A percentile compares a stretch with the other conserved stretches of the same genome.
Evolutionary conservation across 306 rosid species (phyloP).

Genomic region (Citrullus colocynthis): DNA sequence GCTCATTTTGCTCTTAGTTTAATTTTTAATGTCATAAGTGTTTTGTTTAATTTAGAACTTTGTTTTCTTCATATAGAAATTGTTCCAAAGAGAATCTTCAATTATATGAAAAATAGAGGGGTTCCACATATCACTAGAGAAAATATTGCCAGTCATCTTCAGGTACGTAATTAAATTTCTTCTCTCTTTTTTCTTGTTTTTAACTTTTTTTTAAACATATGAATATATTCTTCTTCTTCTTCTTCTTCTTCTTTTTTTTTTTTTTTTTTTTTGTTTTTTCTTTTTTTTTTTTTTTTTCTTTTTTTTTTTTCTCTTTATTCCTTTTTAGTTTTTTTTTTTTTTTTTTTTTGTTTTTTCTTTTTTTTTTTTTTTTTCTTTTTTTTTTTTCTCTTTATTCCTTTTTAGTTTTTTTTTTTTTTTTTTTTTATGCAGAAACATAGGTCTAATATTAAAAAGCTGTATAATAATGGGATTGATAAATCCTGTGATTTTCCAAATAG

Average conservation of each 20-base stretch:
- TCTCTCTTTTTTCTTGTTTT: too few species aligned
- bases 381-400: too few species aligned
- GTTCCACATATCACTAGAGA: neutral
- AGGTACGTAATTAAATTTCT: neutral
- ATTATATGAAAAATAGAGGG: neutral
- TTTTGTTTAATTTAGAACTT: neutral
- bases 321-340: neutral
- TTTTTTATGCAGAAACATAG: neutral
- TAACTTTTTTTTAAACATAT: too few species aligned
- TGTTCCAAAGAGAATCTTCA: neutral
- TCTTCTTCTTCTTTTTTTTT: too few species aligned
- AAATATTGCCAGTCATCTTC: constrained; percentile 16
- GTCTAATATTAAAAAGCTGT: too few species aligned
- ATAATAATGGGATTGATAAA: neutral
- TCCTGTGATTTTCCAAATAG: too few species aligned
- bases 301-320: too few species aligned
- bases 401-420: neutral
- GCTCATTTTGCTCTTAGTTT: too few species aligned
- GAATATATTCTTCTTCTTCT: neutral
- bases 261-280: neutral
- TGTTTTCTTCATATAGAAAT: neutral
- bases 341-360: neutral
- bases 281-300: neutral
- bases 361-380: neutral
- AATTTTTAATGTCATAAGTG: too few species aligned